Conservation (phyloP, 352 stramenopile species). For the Globisporangium orthogonon region DNA sequence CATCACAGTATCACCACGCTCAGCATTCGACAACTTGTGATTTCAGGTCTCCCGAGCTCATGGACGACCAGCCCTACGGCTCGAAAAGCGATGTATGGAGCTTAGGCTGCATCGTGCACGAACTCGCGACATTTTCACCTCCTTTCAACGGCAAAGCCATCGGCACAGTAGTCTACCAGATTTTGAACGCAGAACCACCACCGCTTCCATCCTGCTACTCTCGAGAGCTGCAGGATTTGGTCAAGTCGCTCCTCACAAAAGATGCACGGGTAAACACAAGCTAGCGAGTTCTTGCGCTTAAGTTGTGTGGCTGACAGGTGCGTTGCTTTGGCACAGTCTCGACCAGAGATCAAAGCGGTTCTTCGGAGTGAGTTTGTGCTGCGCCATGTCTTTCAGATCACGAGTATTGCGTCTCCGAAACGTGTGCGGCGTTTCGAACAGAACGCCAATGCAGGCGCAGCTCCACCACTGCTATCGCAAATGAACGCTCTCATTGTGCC, state of each 20-base stretch:
- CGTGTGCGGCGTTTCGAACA: slow-evolving; percentile 22
- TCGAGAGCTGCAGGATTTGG: slow-evolving; percentile 20
- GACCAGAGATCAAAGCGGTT: slow-evolving; percentile 19
- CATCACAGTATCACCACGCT: no score
- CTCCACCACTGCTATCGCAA: neutral
- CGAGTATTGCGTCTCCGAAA: slow-evolving; percentile 24
- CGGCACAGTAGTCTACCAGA: slow-evolving; percentile 51
- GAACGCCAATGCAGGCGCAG: neutral
- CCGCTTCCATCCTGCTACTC: slow-evolving; percentile 25
- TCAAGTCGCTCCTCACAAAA: slow-evolving; percentile 35
- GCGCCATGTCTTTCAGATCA: slow-evolving; percentile 20
- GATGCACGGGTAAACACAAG: slow-evolving; percentile 20
- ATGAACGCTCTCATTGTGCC: neutral
- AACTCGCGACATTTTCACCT: slow-evolving; percentile 46
- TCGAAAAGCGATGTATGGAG: slow-evolving; percentile 80
- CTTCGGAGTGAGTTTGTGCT: slow-evolving; percentile 22
- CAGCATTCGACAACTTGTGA: neutral
- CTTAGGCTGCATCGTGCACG: slow-evolving; percentile 80
- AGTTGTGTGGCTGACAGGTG: neutral
- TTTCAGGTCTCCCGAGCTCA: slow-evolving; percentile 61
- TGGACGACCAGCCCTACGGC: slow-evolving; percentile 56
- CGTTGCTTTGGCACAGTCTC: slow-evolving; percentile 9
- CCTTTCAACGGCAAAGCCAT: slow-evolving; percentile 61
- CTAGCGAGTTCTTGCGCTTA: neutral
- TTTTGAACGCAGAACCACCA: slow-evolving; percentile 25